phyloP scores from a whole-genome alignment of 2,329 filamentous ascomycete species.

The Pseudogymnoascus sp. region DNA sequence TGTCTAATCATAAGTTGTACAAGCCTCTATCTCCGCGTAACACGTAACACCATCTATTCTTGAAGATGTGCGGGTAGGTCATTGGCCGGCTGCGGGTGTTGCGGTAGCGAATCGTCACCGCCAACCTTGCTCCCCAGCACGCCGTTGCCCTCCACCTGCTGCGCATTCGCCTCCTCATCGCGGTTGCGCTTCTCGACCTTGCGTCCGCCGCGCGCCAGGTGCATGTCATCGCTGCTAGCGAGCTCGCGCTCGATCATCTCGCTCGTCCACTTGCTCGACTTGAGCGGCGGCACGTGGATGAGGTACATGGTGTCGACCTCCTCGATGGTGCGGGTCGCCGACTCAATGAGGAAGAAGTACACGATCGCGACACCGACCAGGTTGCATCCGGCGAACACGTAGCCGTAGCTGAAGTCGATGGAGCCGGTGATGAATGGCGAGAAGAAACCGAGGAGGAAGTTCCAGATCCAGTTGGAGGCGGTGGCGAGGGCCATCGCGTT shows the following conservation, averaged over 20 bases:
- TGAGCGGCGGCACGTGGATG: slow-evolving; percentile 32
- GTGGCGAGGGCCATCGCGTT: slow-evolving; percentile 55
- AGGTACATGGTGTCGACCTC: slow-evolving; percentile 24
- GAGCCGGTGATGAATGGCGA: slow-evolving; percentile 68
- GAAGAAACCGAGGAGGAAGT: slow-evolving; percentile 70
- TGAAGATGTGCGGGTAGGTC: background rate
- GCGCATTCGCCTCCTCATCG: background rate
- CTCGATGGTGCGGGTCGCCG: slow-evolving; percentile 30
- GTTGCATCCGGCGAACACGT: slow-evolving; percentile 69
- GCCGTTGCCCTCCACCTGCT: slow-evolving; percentile 2
- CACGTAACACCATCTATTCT: background rate
- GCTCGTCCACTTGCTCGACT: slow-evolving; percentile 26
- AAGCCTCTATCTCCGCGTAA: background rate
- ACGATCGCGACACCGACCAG: slow-evolving; percentile 57
- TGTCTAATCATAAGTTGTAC: background rate
- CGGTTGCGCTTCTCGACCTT: slow-evolving; percentile 7
- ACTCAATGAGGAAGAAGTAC: slow-evolving; percentile 73
- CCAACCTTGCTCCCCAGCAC: background rate
- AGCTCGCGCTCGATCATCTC: slow-evolving; percentile 9
- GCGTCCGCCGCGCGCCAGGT: background rate
- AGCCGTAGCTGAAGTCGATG: slow-evolving; percentile 67
- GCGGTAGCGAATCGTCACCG: background rate
- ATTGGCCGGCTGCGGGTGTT: background rate
- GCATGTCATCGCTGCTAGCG: background rate
- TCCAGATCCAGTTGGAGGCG: slow-evolving; percentile 62